Evolutionary conservation across 352 stramenopile species (phyloP).

Genomic region (Phytophthora uliginosa): DNA sequence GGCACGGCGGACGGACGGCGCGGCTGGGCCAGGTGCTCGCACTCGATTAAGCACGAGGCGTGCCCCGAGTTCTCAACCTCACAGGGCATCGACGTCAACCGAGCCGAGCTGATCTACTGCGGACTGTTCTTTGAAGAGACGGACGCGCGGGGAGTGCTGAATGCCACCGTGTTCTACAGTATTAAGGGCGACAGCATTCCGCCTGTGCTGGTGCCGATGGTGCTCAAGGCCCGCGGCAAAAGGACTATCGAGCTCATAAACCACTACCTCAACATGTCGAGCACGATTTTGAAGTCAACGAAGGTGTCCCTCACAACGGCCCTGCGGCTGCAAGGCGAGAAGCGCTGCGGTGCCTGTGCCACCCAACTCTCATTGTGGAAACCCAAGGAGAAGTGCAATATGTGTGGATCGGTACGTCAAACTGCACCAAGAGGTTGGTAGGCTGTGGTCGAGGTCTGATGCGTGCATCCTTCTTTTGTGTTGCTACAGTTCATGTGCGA

Average conservation of each 20-base stretch:
- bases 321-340: slow-evolving; percentile 65
- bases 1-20: slow-evolving; percentile 57
- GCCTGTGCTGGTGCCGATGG: slow-evolving; percentile 52
- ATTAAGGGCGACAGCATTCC: slow-evolving; percentile 53
- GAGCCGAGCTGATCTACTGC: slow-evolving; percentile 68
- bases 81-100: slow-evolving; percentile 47
- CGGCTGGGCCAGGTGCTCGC: slow-evolving; percentile 74
- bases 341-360: slow-evolving; percentile 68
- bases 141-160: slow-evolving; percentile 52
- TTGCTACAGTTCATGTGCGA: slow-evolving; percentile 73
- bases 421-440: background rate
- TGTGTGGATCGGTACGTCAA: slow-evolving; percentile 72
- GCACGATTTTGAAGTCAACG: slow-evolving; percentile 46
- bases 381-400: slow-evolving; percentile 61
- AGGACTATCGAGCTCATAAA: slow-evolving; percentile 73
- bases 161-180: slow-evolving; percentile 75
- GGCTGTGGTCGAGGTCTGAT: slow-evolving; percentile 5
- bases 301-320: slow-evolving; percentile 44
- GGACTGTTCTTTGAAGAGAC: slow-evolving; percentile 81
- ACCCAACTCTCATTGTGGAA: slow-evolving; percentile 72
- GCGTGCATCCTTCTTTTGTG: slow-evolving; percentile 1
- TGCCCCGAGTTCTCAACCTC: slow-evolving; percentile 62
- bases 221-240: slow-evolving; percentile 69
- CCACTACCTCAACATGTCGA: slow-evolving; percentile 75
- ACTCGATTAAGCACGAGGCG: slow-evolving; percentile 76